phyloP scores from a whole-genome alignment of 306 rosid genomes.

The Quercus dentata region DNA sequence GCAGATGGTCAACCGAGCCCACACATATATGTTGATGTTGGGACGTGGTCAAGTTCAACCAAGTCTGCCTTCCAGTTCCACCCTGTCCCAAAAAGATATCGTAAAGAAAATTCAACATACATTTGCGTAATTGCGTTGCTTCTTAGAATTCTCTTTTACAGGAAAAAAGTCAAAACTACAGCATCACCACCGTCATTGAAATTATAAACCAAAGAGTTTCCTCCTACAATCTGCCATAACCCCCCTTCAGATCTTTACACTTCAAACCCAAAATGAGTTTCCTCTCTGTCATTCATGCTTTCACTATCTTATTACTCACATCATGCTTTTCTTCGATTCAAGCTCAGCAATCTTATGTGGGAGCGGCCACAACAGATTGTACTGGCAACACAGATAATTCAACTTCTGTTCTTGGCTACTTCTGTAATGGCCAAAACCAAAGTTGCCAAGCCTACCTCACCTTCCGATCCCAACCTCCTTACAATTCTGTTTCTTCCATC shows the following conservation, averaged over 20 bases:
- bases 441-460: constrained; percentile 79
- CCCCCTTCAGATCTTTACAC: constrained; percentile 1
- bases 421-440: constrained; percentile 50
- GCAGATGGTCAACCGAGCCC: too few relatives aligned
- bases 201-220: neutral
- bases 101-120: neutral
- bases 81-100: neutral
- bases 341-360: constrained; percentile 75
- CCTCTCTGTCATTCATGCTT: constrained; percentile 12
- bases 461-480: constrained; percentile 65
- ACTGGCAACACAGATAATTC: constrained; percentile 13
- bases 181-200: neutral
- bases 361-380: constrained; percentile 47
- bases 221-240: neutral
- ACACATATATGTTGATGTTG: too few relatives aligned
- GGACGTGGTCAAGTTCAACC: neutral
- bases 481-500: constrained; percentile 56
- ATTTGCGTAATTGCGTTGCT: too few relatives aligned
- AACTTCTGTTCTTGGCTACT: constrained; percentile 63
- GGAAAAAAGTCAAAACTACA: neutral
- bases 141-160: neutral
- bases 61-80: too few relatives aligned
- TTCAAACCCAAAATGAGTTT: constrained; percentile 38
- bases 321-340: constrained; percentile 21
- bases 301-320: constrained; percentile 15